phyloP scores from a whole-genome alignment of 2,329 filamentous ascomycete genomes.

The Orbilia javanica region DNA sequence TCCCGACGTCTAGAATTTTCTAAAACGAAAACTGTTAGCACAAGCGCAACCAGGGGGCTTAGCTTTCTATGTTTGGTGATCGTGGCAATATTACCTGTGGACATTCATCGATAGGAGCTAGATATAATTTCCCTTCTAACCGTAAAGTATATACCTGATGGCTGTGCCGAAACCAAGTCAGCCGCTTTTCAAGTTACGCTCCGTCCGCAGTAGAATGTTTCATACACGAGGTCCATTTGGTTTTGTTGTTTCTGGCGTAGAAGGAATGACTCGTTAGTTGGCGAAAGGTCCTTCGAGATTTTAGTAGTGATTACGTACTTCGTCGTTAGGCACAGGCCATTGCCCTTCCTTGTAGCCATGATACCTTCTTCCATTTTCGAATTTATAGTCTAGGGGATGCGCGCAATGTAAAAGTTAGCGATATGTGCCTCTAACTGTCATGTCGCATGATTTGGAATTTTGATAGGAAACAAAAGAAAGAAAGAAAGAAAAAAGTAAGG shows the following conservation, averaged over 20 bases:
- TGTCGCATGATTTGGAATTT: not conserved
- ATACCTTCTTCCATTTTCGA: slow-evolving; percentile 66
- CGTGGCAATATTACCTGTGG: slow-evolving; percentile 53
- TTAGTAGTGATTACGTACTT: slow-evolving; percentile 60
- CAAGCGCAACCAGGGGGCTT: not conserved
- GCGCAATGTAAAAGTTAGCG: not conserved
- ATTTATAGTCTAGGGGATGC: slow-evolving; percentile 45
- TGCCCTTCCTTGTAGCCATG: slow-evolving; percentile 68
- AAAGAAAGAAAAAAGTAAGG: too few species aligned
- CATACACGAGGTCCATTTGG: slow-evolving; percentile 58
- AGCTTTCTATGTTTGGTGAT: not conserved
- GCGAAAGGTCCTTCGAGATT: not conserved
- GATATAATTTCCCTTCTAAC: slow-evolving; percentile 64
- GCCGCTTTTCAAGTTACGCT: not conserved
- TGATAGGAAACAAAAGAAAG: too few species aligned
- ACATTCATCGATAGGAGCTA: slow-evolving; percentile 64
- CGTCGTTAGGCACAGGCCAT: slow-evolving; percentile 71
- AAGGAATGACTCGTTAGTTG: slow-evolving; percentile 4
- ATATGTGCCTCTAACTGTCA: not conserved
- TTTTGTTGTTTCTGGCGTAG: slow-evolving; percentile 56
- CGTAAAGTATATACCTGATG: slow-evolving; percentile 63
- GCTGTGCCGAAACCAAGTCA: slow-evolving; percentile 43
- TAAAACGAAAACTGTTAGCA: slow-evolving; percentile 35
- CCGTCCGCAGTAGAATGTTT: not conserved
- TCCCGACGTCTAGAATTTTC: slow-evolving; percentile 64